Base-by-base conservation (phyloP, 2,329 filamentous ascomycete genomes). In the Leptographium galeiforme region DNA sequence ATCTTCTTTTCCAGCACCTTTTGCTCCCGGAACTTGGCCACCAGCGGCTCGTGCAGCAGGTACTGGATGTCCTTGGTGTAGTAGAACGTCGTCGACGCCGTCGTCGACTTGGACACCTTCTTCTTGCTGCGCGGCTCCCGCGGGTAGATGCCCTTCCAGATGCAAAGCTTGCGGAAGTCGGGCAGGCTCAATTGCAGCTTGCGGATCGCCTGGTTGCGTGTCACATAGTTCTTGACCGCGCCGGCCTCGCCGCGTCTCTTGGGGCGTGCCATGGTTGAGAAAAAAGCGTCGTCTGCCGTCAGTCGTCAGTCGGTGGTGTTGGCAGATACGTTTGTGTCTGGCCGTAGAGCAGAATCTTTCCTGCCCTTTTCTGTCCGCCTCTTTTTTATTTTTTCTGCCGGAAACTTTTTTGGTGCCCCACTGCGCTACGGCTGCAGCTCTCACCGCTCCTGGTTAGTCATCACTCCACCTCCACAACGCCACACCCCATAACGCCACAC, bases 121-220 rank as follows among this genome's bases (percentile, higher is more conserved):
- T 95, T 96, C 76, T 89, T 91, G 75, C 86, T 95, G 66, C 93
- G 82, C 59, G 93, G 93, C 75, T 98, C 93, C 64, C 93, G 87
- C 60, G 93, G 93, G 72, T 96, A 98, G 68, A 98, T 97, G 63
- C 90, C 93, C 76, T 97, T 97, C 85, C 95, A 98, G 70, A 98
- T 98, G 74, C 93, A 98, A 67, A 98, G 79, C 73, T 95, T 86
- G 72, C 93, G 85, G 73, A 98, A 98, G 72, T 98, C 93, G 61
- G 90, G 89, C 54, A 98, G 81, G 64, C 87, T 95, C 70, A 98
- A 87, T 72, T 98, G 93, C 58, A 98, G 84, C 75, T 97, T 98
- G 70, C 90, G 89, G 63, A 98, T 89, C 47, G 93, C 93, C 74
- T 96, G 89, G 44, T 91, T 96, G 69, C 93, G 81, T 55, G 93